Conservation (phyloP, 257 asterid genomes). For the Solanum gracilifrons region DNA sequence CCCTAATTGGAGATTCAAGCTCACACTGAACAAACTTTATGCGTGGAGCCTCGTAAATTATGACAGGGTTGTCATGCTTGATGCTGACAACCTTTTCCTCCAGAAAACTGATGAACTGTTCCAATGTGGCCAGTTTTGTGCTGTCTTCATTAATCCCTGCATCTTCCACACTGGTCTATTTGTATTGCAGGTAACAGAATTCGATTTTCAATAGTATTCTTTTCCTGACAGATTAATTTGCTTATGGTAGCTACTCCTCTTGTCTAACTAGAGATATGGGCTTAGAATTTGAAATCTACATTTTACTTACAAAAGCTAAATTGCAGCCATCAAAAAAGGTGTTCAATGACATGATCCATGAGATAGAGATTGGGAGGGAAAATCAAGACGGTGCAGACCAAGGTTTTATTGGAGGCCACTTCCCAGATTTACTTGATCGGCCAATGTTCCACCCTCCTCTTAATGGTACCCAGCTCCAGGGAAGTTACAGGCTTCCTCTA, state of each 20-base stretch:
- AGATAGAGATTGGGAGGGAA: constrained; percentile 42
- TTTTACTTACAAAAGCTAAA: neutral
- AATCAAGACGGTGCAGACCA: constrained; percentile 97
- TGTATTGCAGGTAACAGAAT: constrained; percentile 58
- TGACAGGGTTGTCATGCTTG: constrained; percentile 85
- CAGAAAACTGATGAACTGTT: constrained; percentile 65
- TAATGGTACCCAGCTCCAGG: constrained; percentile 65
- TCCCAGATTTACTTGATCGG: constrained; percentile 57
- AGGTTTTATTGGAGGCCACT: constrained; percentile 73
- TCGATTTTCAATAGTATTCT: neutral
- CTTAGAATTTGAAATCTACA: neutral
- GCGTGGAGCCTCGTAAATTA: constrained; percentile 88
- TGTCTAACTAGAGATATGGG: neutral
- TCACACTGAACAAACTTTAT: constrained; percentile 72
- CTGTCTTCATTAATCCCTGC: constrained; percentile 92
- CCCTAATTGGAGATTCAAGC: constrained; percentile 58
- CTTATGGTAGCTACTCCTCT: neutral
- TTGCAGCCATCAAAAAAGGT: constrained; percentile 67
- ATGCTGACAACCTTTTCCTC: constrained; percentile 85
- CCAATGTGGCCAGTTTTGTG: constrained; percentile 89
- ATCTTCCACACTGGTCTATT: constrained; percentile 94
- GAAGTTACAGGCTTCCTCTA: constrained; percentile 69
- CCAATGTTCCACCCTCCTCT: constrained; percentile 65
- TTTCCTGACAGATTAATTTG: neutral
- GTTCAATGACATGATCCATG: constrained; percentile 74